Conservation (phyloP, 169 alveolate species). For the Amoebophrya sp. region DNA sequence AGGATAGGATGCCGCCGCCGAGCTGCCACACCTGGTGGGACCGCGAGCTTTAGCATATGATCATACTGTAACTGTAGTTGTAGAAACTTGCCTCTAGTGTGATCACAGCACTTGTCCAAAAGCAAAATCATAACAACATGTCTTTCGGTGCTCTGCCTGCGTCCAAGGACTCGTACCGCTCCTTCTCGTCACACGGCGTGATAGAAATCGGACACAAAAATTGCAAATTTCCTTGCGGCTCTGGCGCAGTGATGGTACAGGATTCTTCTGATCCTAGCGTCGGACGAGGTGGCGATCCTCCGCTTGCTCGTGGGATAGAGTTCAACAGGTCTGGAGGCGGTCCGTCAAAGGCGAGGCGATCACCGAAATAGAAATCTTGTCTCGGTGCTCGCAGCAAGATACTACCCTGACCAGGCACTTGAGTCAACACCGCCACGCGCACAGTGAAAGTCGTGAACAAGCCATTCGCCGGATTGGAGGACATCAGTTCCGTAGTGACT, state of each 20-base stretch:
- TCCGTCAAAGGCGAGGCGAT: background rate
- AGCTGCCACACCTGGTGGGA: too few relatives aligned
- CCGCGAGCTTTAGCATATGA: too few relatives aligned
- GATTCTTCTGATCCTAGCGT: background rate
- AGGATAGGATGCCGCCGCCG: too few relatives aligned
- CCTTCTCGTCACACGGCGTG: background rate
- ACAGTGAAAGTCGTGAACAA: conserved; percentile 29
- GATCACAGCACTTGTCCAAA: too few relatives aligned
- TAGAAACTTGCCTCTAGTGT: too few relatives aligned
- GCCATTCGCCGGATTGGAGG: conserved; percentile 31
- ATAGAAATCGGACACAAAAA: background rate
- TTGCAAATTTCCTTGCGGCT: conserved; percentile 22
- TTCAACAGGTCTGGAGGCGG: background rate
- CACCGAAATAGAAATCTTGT: conserved; percentile 23
- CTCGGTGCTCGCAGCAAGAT: conserved; percentile 21
- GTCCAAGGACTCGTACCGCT: background rate
- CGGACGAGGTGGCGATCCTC: background rate
- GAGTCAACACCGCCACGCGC: background rate
- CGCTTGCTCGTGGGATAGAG: conserved; percentile 14
- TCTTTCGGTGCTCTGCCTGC: background rate
- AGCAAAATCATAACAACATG: too few relatives aligned
- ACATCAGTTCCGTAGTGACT: background rate
- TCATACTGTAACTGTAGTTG: too few relatives aligned
- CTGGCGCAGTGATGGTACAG: background rate
- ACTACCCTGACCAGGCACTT: conserved; percentile 13